Base-by-base conservation (phyloP, 306 rosid species). In the Sicyos edulis region DNA sequence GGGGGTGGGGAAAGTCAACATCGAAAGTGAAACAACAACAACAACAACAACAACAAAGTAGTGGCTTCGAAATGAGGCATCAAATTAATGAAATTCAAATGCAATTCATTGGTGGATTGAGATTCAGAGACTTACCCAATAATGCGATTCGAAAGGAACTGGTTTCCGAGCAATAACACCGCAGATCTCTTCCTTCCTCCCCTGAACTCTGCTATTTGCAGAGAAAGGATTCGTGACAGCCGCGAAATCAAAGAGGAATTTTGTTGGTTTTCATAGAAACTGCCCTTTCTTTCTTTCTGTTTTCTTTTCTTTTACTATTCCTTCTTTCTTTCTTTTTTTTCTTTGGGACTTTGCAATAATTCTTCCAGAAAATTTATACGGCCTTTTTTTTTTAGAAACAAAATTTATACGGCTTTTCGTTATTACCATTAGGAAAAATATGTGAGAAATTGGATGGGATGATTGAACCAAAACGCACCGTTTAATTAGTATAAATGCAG, bases 111-210 rank as follows among this genome's bases (percentile, higher is more conserved):
- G 13, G 71, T 17, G 59, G 78, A 78, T 77, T 67, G 87, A 74
- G 75, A 82, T 83, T 87, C 80, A 8, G 72, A 85, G 24, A 74
- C 88, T 80, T 49, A 85, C 96, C 82, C 83, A 69, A 75, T 53
- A 82, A 82, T 77, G 82, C 74, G 83, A 81, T 79, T 83, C 57
- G 51, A 74, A 63, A 49, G 72, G 65, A 72, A 71, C 71, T 73
- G 57, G 51, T 71, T 58, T 79, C 67, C 10, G 73, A 14, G 66
- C 61, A 85, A 74, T 65, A 80, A 74, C 70, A 82, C 56, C 63
- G 70, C 74, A 77, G 97, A 91, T 91, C 91, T 79, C 83, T 47
- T 12, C 79, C 83, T 47, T 12, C 79, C 55, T 29, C 58, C 65
- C 64, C 71, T 79, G 62, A 77, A 71, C 66, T 79, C 24, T 29